phyloP scores from a whole-genome alignment of 306 rosid species.

The Citrullus colocynthis region DNA sequence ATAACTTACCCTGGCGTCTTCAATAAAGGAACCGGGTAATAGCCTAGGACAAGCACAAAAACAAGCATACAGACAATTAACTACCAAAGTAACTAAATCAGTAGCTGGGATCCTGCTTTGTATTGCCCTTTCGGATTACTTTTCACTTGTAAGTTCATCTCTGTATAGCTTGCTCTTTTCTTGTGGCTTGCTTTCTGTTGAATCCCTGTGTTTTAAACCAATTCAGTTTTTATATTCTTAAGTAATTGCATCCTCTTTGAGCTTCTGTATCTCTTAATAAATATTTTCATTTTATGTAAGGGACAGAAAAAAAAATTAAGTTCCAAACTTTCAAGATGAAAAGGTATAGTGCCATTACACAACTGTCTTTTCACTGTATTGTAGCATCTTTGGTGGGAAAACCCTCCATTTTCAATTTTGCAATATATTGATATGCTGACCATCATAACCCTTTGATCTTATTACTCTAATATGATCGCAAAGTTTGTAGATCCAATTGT shows the following conservation, averaged over 20 bases:
- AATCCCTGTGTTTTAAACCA: not conserved
- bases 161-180: not conserved
- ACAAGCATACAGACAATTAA: not conserved
- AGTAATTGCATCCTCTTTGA: not conserved
- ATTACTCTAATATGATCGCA: conserved; percentile 27
- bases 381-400: not conserved
- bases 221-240: not conserved
- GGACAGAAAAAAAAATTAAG: not conserved
- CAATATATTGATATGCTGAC: not conserved
- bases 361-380: not conserved
- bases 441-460: not conserved
- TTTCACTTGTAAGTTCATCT: not conserved
- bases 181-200: not conserved
- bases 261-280: not conserved
- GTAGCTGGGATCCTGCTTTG: not conserved
- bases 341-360: not conserved
- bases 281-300: not conserved
- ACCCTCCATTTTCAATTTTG: not conserved
- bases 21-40: not conserved
- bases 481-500: conserved; percentile 83
- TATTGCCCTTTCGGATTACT: not conserved
- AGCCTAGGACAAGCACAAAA: not conserved
- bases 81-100: not conserved
- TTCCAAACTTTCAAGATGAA: not conserved
- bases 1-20: not conserved